Conservation (phyloP, 176 grass and related monocot species). For the Avena sativa region DNA sequence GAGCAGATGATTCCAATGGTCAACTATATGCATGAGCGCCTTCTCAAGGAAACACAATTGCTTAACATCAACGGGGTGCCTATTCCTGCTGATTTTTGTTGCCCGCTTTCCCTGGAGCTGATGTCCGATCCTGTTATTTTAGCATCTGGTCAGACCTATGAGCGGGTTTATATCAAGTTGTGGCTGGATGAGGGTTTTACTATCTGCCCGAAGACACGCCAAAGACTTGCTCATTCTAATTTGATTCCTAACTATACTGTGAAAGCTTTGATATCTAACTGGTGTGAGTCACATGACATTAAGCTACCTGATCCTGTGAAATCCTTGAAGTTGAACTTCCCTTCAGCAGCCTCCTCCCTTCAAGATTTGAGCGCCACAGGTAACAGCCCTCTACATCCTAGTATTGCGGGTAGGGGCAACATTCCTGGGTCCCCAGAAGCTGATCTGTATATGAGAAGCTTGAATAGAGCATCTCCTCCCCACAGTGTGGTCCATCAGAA, state of each 20-base stretch:
- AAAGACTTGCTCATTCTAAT: slow-evolving; percentile 91
- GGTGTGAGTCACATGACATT: slow-evolving; percentile 97
- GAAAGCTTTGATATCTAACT: slow-evolving; percentile 98
- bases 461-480: slow-evolving; percentile 57
- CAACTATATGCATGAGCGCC: slow-evolving; percentile 71
- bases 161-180: slow-evolving; percentile 86
- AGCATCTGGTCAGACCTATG: slow-evolving; percentile 97
- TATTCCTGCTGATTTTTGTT: slow-evolving; percentile 97
- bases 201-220: slow-evolving; percentile 88
- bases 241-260: slow-evolving; percentile 99
- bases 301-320: slow-evolving; percentile 91
- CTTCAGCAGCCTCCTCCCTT: slow-evolving; percentile 54
- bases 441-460: slow-evolving; percentile 49
- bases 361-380: slow-evolving; percentile 52
- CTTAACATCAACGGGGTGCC: slow-evolving; percentile 88
- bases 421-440: slow-evolving; percentile 68
- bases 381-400: slow-evolving; percentile 63
- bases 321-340: slow-evolving; percentile 78
- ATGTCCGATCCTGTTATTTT: slow-evolving; percentile 99
- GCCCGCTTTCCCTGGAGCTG: slow-evolving; percentile 86
- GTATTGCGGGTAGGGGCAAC: slow-evolving; percentile 40
- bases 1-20: slow-evolving; percentile 69
- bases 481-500: slow-evolving; percentile 49
- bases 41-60: slow-evolving; percentile 72
- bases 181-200: slow-evolving; percentile 98